phyloP scores from a whole-genome alignment of 768 basidiomycete genomes.

The Hydnomerulius pinastri region DNA sequence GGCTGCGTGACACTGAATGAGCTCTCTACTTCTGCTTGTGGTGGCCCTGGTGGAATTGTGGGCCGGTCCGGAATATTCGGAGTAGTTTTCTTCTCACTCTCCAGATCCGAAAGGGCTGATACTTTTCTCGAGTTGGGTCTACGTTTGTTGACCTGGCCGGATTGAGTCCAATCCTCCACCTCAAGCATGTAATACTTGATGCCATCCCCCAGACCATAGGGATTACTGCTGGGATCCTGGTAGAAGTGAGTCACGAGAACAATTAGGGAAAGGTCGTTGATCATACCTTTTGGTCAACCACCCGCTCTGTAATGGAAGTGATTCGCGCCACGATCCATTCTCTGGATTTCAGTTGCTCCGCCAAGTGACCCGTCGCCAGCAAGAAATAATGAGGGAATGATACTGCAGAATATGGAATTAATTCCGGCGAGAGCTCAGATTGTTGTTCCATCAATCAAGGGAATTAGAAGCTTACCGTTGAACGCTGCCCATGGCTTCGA shows the following conservation, averaged over 20 bases:
- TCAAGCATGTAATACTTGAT: constrained; percentile 93
- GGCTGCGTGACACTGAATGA: constrained; percentile 65
- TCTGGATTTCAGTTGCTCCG: constrained; percentile 84
- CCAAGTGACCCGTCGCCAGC: constrained; percentile 80
- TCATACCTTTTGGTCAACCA: constrained; percentile 74
- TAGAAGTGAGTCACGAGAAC: constrained; percentile 2
- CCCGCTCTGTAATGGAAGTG: constrained; percentile 81
- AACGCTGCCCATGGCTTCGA: constrained; percentile 98
- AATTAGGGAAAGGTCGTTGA: neutral
- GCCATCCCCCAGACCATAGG: constrained; percentile 86
- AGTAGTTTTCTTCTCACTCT: constrained; percentile 38
- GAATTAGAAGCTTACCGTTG: constrained; percentile 64
- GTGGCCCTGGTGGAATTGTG: constrained; percentile 54
- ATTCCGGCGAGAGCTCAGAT: neutral
- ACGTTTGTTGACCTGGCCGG: constrained; percentile 60
- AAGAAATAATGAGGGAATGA: constrained; percentile 98
- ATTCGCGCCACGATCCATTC: constrained; percentile 97
- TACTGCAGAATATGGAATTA: constrained; percentile 47
- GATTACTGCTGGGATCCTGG: constrained; percentile 82
- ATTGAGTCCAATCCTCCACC: constrained; percentile 92
- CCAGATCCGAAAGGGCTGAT: constrained; percentile 39
- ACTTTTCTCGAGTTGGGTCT: constrained; percentile 54
- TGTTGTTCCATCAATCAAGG: neutral
- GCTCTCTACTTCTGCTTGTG: constrained; percentile 73
- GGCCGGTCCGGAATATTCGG: constrained; percentile 14